Conservation (phyloP, 1,139 yeast species). For the Diutina sp. region DNA sequence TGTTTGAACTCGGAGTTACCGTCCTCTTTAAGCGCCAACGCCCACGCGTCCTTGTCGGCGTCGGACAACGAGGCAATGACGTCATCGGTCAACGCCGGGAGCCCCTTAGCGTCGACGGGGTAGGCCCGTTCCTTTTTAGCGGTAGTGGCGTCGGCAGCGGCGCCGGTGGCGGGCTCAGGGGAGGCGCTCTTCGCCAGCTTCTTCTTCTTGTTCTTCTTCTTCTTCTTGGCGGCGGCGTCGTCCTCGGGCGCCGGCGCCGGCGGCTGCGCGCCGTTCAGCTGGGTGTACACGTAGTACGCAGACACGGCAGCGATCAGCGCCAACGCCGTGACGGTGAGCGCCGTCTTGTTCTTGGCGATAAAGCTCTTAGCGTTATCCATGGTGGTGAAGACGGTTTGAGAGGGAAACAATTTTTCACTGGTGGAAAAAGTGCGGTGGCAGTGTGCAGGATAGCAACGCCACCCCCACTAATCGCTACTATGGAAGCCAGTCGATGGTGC, state of each 20-base stretch:
- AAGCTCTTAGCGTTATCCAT: slow-evolving; percentile 12
- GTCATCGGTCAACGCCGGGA: slow-evolving; percentile 42
- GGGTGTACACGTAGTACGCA: slow-evolving; percentile 41
- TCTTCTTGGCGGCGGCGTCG: slow-evolving; percentile 17
- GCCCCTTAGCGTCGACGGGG: slow-evolving; percentile 41
- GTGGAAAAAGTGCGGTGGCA: not conserved
- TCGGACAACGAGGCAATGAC: slow-evolving; percentile 32
- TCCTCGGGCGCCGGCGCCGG: slow-evolving; percentile 5
- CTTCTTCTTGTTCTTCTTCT: slow-evolving; percentile 26
- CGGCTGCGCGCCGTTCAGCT: slow-evolving; percentile 12
- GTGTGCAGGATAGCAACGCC: slow-evolving; percentile 1
- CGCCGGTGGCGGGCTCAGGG: slow-evolving; percentile 7
- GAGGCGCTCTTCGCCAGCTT: slow-evolving; percentile 21
- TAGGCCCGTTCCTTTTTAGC: slow-evolving; percentile 15
- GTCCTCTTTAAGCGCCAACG: slow-evolving; percentile 71
- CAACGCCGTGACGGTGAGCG: slow-evolving; percentile 44
- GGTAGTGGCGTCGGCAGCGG: slow-evolving; percentile 7
- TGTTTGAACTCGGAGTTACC: slow-evolving; percentile 74
- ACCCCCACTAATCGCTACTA: not conserved
- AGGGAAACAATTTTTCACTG: not conserved
- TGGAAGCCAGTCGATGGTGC: too few relatives aligned
- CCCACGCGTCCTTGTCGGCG: slow-evolving; percentile 53
- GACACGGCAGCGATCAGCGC: slow-evolving; percentile 53
- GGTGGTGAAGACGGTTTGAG: not conserved
- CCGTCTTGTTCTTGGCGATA: slow-evolving; percentile 45